phyloP scores from a whole-genome alignment of 2,329 filamentous ascomycete genomes.

The Paraconiothyrium sp. region DNA sequence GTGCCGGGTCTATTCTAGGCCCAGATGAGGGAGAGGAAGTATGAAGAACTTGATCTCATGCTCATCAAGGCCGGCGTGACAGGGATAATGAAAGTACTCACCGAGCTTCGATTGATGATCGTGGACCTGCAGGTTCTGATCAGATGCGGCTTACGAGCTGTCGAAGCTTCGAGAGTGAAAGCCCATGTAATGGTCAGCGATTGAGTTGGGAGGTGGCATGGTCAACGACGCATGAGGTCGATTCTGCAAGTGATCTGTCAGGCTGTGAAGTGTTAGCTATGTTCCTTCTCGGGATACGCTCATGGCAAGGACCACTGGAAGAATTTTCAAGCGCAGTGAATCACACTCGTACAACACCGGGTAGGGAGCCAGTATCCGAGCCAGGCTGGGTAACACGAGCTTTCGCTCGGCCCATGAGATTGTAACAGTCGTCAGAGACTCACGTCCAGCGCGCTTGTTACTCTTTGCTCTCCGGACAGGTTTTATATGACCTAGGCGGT shows the following conservation, averaged over 20 bases:
- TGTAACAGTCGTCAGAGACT: no score
- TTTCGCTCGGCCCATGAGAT: no score
- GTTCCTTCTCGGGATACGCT: not conserved
- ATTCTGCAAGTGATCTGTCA: not conserved
- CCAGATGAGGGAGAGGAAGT: not conserved
- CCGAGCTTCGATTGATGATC: not conserved
- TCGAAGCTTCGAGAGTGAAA: not conserved
- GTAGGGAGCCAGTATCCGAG: not conserved
- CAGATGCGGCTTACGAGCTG: not conserved
- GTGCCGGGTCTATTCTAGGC: not conserved
- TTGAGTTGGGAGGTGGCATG: not conserved
- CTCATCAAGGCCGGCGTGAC: not conserved
- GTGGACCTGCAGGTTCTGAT: not conserved
- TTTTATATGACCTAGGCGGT: not conserved
- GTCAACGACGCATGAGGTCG: not conserved
- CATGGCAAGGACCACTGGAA: not conserved
- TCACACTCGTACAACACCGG: not conserved
- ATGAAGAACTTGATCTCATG: not conserved
- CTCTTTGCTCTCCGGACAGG: no score
- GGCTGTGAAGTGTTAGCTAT: not conserved
- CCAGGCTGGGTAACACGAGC: no score
- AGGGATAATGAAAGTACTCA: not conserved
- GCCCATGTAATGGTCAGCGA: not conserved
- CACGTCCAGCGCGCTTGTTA: no score
- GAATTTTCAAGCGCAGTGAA: not conserved